Conservation (phyloP, 352 stramenopile species). For the Phytopythium aichiense region DNA sequence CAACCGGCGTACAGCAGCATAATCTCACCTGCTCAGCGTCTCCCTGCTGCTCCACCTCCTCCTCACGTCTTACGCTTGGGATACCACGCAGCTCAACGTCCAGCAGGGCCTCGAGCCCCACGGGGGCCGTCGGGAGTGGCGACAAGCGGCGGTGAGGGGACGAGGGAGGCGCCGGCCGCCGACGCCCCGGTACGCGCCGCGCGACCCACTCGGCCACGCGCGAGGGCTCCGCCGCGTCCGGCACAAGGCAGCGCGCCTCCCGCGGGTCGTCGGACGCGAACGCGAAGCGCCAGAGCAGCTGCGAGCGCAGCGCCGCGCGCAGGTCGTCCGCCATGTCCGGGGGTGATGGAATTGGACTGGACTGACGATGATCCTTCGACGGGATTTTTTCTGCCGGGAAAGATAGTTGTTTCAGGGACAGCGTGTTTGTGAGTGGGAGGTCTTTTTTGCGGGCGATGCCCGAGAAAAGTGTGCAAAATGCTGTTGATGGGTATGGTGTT, state of each 20-base stretch:
- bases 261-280: slow-evolving; percentile 37
- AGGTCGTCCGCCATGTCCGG: slow-evolving; percentile 19
- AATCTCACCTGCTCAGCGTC: neutral
- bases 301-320: slow-evolving; percentile 22
- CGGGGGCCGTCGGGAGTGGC: neutral
- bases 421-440: neutral
- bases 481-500: no score
- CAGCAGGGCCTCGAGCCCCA: slow-evolving; percentile 36
- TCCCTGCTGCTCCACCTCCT: neutral
- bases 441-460: neutral
- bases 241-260: slow-evolving; percentile 47
- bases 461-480: neutral
- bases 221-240: slow-evolving; percentile 20
- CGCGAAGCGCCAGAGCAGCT: slow-evolving; percentile 46
- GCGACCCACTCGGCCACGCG: slow-evolving; percentile 45
- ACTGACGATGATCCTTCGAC: neutral
- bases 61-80: neutral
- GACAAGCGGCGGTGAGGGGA: no score
- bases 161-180: neutral
- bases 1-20: no score
- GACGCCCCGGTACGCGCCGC: slow-evolving; percentile 21
- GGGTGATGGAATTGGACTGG: neutral
- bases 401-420: neutral
- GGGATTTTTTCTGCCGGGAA: no score
- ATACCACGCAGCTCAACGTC: slow-evolving; percentile 31